A percentile compares a stretch with the other conserved stretches of the same genome.
These are phyloP conservation scores for Globisporangium irregulare DNA, from an alignment of 352 stramenopile genomes.

Conservation along the genomic window DNA sequence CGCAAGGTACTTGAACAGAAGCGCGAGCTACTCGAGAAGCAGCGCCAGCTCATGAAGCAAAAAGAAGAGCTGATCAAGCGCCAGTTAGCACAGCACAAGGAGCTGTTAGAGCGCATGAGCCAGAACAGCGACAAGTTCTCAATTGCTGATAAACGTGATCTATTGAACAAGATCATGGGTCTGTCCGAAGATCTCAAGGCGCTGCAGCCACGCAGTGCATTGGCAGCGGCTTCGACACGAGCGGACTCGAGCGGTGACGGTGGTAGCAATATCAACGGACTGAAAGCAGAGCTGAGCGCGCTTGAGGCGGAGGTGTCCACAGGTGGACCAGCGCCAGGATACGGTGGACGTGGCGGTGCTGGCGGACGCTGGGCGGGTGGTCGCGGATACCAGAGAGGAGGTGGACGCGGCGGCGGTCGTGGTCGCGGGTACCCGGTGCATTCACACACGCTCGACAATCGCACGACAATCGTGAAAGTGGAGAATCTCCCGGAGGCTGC, in stretches of 20 bases:
- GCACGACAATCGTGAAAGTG: constrained; percentile 81
- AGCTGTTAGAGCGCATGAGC: constrained; percentile 80
- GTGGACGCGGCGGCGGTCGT: constrained; percentile 37
- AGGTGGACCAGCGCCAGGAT: constrained; percentile 5
- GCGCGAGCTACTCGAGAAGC: constrained; percentile 83
- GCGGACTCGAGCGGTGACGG: constrained; percentile 10
- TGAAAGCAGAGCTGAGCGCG: constrained; percentile 67
- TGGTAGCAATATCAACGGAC: constrained; percentile 37
- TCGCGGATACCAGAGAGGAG: constrained; percentile 43
- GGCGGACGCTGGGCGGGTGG: constrained; percentile 38
- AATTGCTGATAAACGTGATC: constrained; percentile 63
- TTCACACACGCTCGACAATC: constrained; percentile 80
- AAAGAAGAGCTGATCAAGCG: constrained; percentile 81
- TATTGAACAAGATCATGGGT: constrained; percentile 83
- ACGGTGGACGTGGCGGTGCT: constrained; percentile 24
- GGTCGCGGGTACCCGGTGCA: constrained; percentile 32
- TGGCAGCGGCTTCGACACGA: constrained; percentile 4
- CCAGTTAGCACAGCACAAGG: constrained; percentile 78
- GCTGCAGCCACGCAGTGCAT: constrained; percentile 31
- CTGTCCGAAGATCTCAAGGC: constrained; percentile 69
- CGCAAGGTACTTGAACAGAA: constrained; percentile 84
- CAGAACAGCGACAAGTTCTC: constrained; percentile 70
- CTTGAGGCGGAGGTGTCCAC: constrained; percentile 56
- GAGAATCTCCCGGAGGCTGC: constrained; percentile 71
- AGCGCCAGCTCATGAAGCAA: constrained; percentile 79